These are phyloP conservation scores for Triglochin maritima DNA, from an alignment of 106 monocot species.

Conservation along the genomic window DNA sequence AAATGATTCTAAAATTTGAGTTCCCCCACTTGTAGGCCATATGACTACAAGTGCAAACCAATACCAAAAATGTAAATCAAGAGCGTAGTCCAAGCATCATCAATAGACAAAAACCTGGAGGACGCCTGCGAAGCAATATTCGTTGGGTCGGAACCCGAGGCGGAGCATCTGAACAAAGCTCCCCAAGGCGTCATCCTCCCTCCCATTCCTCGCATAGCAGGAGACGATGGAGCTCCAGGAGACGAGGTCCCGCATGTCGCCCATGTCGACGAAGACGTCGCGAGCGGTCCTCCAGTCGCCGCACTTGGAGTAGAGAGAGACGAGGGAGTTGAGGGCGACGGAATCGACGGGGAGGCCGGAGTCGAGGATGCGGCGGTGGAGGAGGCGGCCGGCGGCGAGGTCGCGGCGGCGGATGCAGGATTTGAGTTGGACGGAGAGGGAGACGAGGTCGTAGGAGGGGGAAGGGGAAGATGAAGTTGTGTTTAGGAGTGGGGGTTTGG, in stretches of 20 bases:
- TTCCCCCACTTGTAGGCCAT: no score
- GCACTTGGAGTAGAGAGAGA: slow-evolving; percentile 79
- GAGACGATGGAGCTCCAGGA: slow-evolving; percentile 71
- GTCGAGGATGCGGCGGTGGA: slow-evolving; percentile 44
- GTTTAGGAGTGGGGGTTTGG: background rate
- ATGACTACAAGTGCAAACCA: no score
- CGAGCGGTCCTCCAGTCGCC: slow-evolving; percentile 36
- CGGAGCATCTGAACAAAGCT: slow-evolving; percentile 51
- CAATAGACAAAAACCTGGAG: no score
- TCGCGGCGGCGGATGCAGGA: slow-evolving; percentile 50
- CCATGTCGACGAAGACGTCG: slow-evolving; percentile 45
- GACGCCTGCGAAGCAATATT: slow-evolving; percentile 48
- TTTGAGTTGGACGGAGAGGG: slow-evolving; percentile 45
- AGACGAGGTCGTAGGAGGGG: slow-evolving; percentile 25
- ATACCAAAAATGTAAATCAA: no score
- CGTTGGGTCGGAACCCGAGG: slow-evolving; percentile 42
- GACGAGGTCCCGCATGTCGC: slow-evolving; percentile 38
- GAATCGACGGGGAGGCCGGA: slow-evolving; percentile 39
- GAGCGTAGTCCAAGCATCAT: no score
- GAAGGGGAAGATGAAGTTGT: background rate
- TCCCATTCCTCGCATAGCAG: slow-evolving; percentile 14
- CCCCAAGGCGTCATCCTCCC: slow-evolving; percentile 18
- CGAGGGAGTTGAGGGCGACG: slow-evolving; percentile 54
- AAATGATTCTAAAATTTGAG: no score
- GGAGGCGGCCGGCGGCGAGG: slow-evolving; percentile 34